Evolutionary conservation across 192 early-diverging fungal genomes (phyloP).

Genomic region (Radiomyces spectabilis): DNA sequence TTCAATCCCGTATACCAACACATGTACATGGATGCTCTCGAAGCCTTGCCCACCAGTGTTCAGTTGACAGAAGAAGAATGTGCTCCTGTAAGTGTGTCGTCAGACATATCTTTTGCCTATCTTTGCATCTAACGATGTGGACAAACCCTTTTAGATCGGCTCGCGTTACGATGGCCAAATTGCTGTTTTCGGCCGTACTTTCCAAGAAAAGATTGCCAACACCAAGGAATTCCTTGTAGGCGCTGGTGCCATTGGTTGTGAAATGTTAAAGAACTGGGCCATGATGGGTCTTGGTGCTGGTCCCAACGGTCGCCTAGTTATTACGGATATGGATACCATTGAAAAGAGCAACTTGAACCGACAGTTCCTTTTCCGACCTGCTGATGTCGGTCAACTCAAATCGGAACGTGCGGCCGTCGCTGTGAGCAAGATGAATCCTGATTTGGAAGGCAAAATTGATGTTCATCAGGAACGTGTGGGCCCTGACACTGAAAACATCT

Average conservation of each 20-base stretch:
- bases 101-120: not conserved
- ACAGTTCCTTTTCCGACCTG: conserved; percentile 94
- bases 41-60: conserved; percentile 77
- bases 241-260: conserved; percentile 98
- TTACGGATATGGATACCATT: conserved; percentile 99
- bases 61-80: conserved; percentile 63
- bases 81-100: conserved; percentile 47
- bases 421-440: conserved; percentile 89
- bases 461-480: conserved; percentile 93
- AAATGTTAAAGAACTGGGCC: conserved; percentile 99
- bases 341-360: conserved; percentile 99
- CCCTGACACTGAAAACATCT: conserved; percentile 86
- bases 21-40: conserved; percentile 96
- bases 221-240: conserved; percentile 93
- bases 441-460: conserved; percentile 57
- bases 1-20: conserved; percentile 88
- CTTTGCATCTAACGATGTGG: no score
- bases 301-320: conserved; percentile 67
- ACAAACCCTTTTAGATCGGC: conserved; percentile 53
- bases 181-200: conserved; percentile 90
- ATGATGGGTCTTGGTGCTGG: conserved; percentile 89
- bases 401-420: conserved; percentile 84
- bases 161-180: conserved; percentile 95
- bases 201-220: conserved; percentile 83
- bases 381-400: conserved; percentile 87